Percentiles rank a stretch among this genome's conserved stretches.
These are phyloP conservation scores for Cercospora sojina DNA, from an alignment of 2,329 filamentous ascomycete genomes.

Conservation along the genomic window DNA sequence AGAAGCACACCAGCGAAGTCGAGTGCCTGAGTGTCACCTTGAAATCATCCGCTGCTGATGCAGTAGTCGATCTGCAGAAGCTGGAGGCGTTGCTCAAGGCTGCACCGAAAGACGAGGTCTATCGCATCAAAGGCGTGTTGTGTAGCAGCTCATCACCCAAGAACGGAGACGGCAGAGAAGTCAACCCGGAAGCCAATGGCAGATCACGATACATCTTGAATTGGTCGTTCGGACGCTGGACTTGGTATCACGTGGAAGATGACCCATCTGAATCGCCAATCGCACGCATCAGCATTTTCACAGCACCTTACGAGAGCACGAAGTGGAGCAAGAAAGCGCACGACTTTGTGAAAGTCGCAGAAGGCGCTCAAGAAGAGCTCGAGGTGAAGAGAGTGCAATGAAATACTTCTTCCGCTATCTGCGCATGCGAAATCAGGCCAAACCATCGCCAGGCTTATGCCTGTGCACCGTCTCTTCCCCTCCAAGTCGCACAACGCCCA, in stretches of 20 bases:
- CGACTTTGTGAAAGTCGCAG: conserved; percentile 31
- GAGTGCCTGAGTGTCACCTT: conserved; percentile 85
- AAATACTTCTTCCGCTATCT: background rate
- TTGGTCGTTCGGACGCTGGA: conserved; percentile 97
- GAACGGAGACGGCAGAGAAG: conserved; percentile 39
- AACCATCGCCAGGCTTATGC: background rate
- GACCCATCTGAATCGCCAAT: conserved; percentile 46
- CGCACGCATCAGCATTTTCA: conserved; percentile 72
- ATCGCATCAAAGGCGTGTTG: conserved; percentile 81
- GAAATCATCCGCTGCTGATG: conserved; percentile 36
- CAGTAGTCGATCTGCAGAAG: conserved; percentile 58
- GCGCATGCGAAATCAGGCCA: background rate
- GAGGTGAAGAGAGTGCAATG: conserved; percentile 47
- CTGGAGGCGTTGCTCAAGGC: conserved; percentile 66
- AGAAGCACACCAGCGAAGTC: conserved; percentile 76
- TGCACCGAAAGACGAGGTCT: conserved; percentile 89
- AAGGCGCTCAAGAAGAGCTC: conserved; percentile 48
- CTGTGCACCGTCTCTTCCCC: background rate
- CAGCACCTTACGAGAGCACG: conserved; percentile 69
- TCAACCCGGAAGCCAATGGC: conserved; percentile 38
- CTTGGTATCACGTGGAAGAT: conserved; percentile 55
- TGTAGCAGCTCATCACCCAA: conserved; percentile 47
- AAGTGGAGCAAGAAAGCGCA: conserved; percentile 77
- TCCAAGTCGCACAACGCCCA: background rate
- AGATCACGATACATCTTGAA: conserved; percentile 79